phyloP scores from a whole-genome alignment of 345 rosid genomes.

The Acer negundo region DNA sequence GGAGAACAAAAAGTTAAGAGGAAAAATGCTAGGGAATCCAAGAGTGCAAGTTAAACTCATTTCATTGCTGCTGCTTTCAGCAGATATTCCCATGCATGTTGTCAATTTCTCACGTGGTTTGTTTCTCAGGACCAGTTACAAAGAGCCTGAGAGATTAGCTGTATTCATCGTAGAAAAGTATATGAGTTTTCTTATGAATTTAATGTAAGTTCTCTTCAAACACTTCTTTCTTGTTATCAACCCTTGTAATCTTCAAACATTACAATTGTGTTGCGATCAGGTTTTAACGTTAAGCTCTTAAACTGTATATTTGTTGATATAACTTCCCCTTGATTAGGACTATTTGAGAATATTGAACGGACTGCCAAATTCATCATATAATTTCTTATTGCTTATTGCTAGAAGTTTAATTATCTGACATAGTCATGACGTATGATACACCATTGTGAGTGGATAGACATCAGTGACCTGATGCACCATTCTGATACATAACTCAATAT shows the following conservation, averaged over 20 bases:
- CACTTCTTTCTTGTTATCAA: neutral
- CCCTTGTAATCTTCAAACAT: neutral
- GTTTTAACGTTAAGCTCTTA: neutral
- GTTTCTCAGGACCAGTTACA: no score
- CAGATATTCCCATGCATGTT: constrained; percentile 56
- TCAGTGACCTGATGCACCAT: neutral
- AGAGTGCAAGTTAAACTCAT: constrained; percentile 7
- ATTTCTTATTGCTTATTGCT: neutral
- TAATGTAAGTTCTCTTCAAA: neutral
- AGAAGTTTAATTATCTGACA: constrained; percentile 10
- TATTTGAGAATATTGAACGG: neutral
- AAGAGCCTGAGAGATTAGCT: neutral
- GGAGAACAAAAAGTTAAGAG: neutral
- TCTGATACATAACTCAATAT: neutral
- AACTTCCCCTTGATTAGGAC: neutral
- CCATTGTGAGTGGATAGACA: neutral
- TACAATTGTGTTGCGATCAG: neutral
- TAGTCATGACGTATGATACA: neutral
- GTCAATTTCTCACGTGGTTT: constrained; percentile 76
- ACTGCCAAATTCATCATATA: neutral
- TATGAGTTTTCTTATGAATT: neutral
- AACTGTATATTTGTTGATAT: neutral
- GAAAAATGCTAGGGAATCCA: no score
- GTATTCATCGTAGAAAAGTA: neutral
- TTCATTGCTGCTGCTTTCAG: constrained; percentile 38